These are phyloP conservation scores for Agrostemma githago DNA, from an alignment of 148 eudicot species.

Conservation along the genomic window DNA sequence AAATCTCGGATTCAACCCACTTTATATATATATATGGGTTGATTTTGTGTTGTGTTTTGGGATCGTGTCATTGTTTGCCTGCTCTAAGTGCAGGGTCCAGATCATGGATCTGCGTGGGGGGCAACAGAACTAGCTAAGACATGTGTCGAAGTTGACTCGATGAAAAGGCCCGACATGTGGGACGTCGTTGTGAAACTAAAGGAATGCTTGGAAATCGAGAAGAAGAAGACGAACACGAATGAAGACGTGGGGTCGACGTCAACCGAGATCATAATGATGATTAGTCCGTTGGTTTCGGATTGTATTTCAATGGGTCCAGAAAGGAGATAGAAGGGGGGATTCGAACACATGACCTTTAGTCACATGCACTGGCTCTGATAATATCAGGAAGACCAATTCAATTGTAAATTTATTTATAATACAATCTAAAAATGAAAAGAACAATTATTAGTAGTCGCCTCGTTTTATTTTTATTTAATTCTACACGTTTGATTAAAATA, in stretches of 20 bases:
- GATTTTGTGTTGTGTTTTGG: no score
- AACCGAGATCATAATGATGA: background rate
- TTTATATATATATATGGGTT: no score
- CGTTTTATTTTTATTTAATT: no score
- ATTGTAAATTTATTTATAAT: no score
- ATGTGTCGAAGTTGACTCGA: background rate
- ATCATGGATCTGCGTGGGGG: background rate
- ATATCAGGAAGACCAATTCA: no score
- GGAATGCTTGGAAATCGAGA: background rate
- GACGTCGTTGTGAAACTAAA: background rate
- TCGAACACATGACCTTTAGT: no score
- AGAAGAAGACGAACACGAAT: background rate
- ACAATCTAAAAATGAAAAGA: no score
- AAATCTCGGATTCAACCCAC: no score
- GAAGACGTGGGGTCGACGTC: background rate
- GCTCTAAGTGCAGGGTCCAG: background rate
- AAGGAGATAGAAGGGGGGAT: background rate
- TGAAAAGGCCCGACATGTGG: slow-evolving; percentile 7
- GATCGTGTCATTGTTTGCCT: no score
- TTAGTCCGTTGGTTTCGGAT: background rate
- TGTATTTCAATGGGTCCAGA: background rate
- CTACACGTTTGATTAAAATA: no score
- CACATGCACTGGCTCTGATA: no score
- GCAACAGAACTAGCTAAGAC: background rate
- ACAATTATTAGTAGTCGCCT: no score